Conservation (phyloP, 371 early-diverging fungal species). For the Amoeboaphelidium protococcarum region DNA sequence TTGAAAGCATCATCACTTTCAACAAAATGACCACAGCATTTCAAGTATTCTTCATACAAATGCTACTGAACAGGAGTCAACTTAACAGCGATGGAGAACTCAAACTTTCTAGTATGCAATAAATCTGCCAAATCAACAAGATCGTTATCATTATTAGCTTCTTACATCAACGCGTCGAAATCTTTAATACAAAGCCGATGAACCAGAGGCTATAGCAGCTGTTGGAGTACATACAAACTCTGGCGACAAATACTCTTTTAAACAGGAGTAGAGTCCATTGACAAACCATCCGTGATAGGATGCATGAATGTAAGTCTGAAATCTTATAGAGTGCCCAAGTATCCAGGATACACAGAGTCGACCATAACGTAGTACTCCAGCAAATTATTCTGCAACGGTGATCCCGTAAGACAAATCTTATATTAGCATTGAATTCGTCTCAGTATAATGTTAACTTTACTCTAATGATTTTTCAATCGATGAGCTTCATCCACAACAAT, state of each 20-base stretch:
- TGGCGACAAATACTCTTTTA: not conserved
- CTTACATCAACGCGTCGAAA: not conserved
- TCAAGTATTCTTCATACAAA: not conserved
- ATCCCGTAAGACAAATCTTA: conserved; percentile 17
- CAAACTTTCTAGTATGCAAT: not conserved
- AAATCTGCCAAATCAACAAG: not conserved
- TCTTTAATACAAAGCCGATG: not conserved
- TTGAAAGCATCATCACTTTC: too few relatives aligned
- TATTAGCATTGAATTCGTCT: conserved; percentile 9
- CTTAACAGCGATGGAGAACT: not conserved
- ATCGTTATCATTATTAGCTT: not conserved
- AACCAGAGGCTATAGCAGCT: not conserved
- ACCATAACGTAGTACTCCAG: conserved; percentile 16
- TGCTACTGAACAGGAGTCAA: not conserved
- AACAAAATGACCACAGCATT: too few relatives aligned
- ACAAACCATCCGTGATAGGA: not conserved
- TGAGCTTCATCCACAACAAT: conserved; percentile 19
- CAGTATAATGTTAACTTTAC: conserved; percentile 8
- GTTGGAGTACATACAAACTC: not conserved
- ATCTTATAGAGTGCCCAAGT: conserved; percentile 6
- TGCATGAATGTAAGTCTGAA: not conserved
- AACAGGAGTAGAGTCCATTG: not conserved
- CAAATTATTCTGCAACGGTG: conserved; percentile 20
- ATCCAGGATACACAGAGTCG: conserved; percentile 16
- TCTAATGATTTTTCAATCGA: conserved; percentile 14